Percentiles rank a stretch among this genome's conserved stretches.
These are phyloP conservation scores for Ophiognomonia clavigignenti-juglandacearum DNA, from an alignment of 2,329 filamentous ascomycete genomes.

Conservation along the genomic window DNA sequence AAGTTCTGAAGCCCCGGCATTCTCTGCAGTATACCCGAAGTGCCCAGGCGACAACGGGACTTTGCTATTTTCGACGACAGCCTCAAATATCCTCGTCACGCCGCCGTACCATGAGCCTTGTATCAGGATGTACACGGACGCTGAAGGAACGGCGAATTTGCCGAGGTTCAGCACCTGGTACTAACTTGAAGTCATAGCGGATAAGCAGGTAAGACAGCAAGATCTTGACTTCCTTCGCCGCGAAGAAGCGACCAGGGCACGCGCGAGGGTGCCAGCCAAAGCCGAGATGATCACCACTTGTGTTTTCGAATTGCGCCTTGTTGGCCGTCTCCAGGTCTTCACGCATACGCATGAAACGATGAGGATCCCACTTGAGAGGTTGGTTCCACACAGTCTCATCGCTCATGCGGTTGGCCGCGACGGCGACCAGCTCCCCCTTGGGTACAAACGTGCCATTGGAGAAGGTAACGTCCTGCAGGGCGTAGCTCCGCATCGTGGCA, in stretches of 20 bases:
- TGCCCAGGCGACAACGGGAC: too few species aligned
- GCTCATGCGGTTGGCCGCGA: conserved; percentile 17
- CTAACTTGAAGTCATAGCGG: conserved; percentile 7
- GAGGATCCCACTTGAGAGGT: conserved; percentile 22
- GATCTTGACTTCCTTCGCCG: conserved; percentile 27
- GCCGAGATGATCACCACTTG: conserved; percentile 4
- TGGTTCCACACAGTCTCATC: conserved; percentile 18
- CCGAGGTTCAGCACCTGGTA: too few species aligned
- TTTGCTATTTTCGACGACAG: too few species aligned
- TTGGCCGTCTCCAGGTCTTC: conserved; percentile 15
- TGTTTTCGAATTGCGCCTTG: conserved; percentile 8
- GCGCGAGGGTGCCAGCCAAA: conserved; percentile 31
- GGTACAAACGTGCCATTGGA: conserved; percentile 21
- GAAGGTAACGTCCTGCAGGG: conserved; percentile 8
- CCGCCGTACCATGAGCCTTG: too few species aligned
- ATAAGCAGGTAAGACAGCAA: conserved; percentile 10
- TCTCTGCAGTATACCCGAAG: too few species aligned
- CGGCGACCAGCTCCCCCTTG: conserved; percentile 18
- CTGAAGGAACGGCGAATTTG: too few species aligned
- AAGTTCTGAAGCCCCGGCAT: too few species aligned
- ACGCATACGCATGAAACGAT: conserved; percentile 25
- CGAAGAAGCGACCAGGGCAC: conserved; percentile 31
- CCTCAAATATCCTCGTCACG: too few species aligned
- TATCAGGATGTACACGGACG: too few species aligned
- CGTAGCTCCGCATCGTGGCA: background rate